phyloP scores from a whole-genome alignment of 2,329 filamentous ascomycete species.

The Paramyrothecium sp. region DNA sequence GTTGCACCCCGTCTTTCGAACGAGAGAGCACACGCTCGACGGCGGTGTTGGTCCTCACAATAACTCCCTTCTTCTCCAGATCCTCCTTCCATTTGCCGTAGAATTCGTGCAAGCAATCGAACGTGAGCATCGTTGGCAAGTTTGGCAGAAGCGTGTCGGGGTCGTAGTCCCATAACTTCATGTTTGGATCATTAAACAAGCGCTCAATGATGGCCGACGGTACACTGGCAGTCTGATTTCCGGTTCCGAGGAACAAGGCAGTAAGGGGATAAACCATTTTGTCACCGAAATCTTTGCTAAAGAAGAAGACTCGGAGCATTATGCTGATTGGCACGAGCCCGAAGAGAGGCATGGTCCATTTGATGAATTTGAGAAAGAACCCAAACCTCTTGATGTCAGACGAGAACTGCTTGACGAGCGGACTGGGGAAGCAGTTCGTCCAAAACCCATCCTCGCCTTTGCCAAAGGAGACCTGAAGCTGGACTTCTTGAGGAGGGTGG shows the following conservation, averaged over 20 bases:
- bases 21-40: slow-evolving; percentile 51
- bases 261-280: slow-evolving; percentile 70
- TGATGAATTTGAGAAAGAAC: slow-evolving; percentile 54
- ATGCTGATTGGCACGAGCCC: slow-evolving; percentile 62
- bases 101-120: slow-evolving; percentile 60
- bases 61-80: slow-evolving; percentile 52
- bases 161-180: slow-evolving; percentile 61
- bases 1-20: slow-evolving; percentile 47
- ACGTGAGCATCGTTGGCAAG: slow-evolving; percentile 64
- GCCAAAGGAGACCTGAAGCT: slow-evolving; percentile 62
- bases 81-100: slow-evolving; percentile 59
- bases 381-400: slow-evolving; percentile 51
- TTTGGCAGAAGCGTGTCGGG: slow-evolving; percentile 54
- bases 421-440: slow-evolving; percentile 64
- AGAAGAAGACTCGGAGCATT: slow-evolving; percentile 66
- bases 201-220: slow-evolving; percentile 65
- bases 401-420: slow-evolving; percentile 53
- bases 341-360: slow-evolving; percentile 59
- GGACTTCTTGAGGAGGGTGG: slow-evolving; percentile 54
- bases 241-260: slow-evolving; percentile 71
- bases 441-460: slow-evolving; percentile 60
- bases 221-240: slow-evolving; percentile 72
- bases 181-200: slow-evolving; percentile 56
- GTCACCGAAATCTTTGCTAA: slow-evolving; percentile 68
- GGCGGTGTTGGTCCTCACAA: slow-evolving; percentile 55